Evolutionary conservation across 2,329 filamentous ascomycete genomes (phyloP).

Genomic region (Fusarium poae): DNA sequence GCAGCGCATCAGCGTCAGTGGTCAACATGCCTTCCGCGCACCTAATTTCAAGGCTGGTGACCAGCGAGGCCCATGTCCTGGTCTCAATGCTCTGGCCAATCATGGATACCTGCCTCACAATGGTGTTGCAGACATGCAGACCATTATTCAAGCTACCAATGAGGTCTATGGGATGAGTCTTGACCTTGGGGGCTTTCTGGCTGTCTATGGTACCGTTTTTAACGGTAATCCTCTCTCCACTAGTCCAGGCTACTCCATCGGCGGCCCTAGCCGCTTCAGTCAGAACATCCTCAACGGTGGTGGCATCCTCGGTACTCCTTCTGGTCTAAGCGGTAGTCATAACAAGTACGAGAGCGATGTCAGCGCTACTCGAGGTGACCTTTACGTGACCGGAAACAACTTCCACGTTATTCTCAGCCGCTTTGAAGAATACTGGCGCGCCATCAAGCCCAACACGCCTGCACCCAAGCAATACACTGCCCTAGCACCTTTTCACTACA

Average conservation of each 20-base stretch:
- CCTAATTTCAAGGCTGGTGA: constrained; percentile 12
- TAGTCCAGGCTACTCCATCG: constrained; percentile 65
- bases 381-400: constrained; percentile 64
- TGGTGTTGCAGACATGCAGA: constrained; percentile 12
- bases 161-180: constrained; percentile 62
- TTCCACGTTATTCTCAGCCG: constrained; percentile 63
- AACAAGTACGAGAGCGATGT: constrained; percentile 68
- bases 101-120: constrained; percentile 14
- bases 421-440: constrained; percentile 52
- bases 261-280: constrained; percentile 55
- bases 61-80: constrained; percentile 16
- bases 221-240: constrained; percentile 65
- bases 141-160: constrained; percentile 16
- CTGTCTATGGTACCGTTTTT: constrained; percentile 62
- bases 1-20: constrained; percentile 9
- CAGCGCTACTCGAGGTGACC: constrained; percentile 62
- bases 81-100: constrained; percentile 16
- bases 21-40: constrained; percentile 1
- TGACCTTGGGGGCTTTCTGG: constrained; percentile 57
- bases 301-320: constrained; percentile 19
- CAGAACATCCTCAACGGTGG: constrained; percentile 59
- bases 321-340: constrained; percentile 61
- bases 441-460: constrained; percentile 9
- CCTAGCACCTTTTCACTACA: constrained; percentile 45
- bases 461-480: constrained; percentile 19